Conservation (phyloP, 345 rosid genomes). For the Eutrema japonicum region DNA sequence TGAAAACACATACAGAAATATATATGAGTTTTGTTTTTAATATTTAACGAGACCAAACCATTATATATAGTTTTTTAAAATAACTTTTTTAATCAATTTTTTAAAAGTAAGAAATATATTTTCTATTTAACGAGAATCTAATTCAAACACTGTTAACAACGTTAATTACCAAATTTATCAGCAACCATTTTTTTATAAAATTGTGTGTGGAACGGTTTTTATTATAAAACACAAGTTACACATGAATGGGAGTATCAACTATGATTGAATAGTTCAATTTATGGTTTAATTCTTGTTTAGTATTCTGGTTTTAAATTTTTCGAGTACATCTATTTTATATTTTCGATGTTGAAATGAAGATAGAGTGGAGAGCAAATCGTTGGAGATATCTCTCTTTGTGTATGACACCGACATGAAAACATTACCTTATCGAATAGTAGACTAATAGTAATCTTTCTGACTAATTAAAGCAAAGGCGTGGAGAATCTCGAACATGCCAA, state of each 20-base stretch:
- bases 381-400: no score
- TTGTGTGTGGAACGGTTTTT: background rate
- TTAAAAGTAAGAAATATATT: background rate
- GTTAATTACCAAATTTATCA: background rate
- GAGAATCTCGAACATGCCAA: constrained; percentile 3
- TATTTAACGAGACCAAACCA: background rate
- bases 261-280: background rate
- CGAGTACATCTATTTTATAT: no score
- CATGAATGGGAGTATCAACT: background rate
- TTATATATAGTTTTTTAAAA: background rate
- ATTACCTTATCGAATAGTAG: background rate
- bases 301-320: background rate
- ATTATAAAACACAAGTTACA: background rate
- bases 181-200: background rate
- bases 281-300: background rate
- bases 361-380: background rate
- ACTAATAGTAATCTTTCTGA: no score
- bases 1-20: no score
- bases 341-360: background rate
- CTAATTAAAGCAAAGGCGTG: background rate
- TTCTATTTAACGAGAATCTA: background rate
- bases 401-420: background rate
- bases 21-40: no score
- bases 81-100: background rate
- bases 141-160: background rate